phyloP scores from a whole-genome alignment of 805 yeast species.

The Priceomyces fermenticarens region DNA sequence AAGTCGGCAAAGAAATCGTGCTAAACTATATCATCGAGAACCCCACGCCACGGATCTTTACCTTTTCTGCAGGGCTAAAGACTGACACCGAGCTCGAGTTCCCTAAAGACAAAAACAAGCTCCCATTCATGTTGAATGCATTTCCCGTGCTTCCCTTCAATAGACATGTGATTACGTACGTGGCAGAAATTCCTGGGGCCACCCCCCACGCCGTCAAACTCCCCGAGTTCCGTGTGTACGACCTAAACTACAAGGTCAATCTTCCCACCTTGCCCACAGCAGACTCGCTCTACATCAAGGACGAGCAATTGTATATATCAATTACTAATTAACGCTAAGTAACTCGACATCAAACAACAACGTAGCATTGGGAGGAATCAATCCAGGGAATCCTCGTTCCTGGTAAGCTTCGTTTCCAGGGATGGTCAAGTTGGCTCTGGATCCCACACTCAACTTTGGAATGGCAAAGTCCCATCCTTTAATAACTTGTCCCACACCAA shows the following conservation, averaged over 20 bases:
- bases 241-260: constrained; percentile 62
- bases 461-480: constrained; percentile 96
- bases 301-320: constrained; percentile 5
- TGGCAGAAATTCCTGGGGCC: constrained; percentile 13
- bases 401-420: constrained; percentile 96
- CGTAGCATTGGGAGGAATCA: constrained; percentile 96
- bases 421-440: constrained; percentile 87
- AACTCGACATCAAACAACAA: constrained; percentile 83
- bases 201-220: constrained; percentile 26
- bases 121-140: constrained; percentile 28
- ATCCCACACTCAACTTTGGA: constrained; percentile 89
- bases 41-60: constrained; percentile 68
- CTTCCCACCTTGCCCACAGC: constrained; percentile 41
- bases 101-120: constrained; percentile 19
- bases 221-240: constrained; percentile 66
- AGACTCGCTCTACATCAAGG: constrained; percentile 4
- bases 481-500: constrained; percentile 96
- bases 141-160: constrained; percentile 64
- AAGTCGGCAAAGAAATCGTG: constrained; percentile 16
- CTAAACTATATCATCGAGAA: constrained; percentile 62
- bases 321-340: constrained; percentile 45
- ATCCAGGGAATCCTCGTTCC: constrained; percentile 91
- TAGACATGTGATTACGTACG: constrained; percentile 40
- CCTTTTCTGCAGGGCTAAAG: constrained; percentile 50
- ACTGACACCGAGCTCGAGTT: constrained; percentile 25